These are phyloP conservation scores for Areca catechu DNA, from an alignment of 176 grass and related monocot species.

Conservation along the genomic window DNA sequence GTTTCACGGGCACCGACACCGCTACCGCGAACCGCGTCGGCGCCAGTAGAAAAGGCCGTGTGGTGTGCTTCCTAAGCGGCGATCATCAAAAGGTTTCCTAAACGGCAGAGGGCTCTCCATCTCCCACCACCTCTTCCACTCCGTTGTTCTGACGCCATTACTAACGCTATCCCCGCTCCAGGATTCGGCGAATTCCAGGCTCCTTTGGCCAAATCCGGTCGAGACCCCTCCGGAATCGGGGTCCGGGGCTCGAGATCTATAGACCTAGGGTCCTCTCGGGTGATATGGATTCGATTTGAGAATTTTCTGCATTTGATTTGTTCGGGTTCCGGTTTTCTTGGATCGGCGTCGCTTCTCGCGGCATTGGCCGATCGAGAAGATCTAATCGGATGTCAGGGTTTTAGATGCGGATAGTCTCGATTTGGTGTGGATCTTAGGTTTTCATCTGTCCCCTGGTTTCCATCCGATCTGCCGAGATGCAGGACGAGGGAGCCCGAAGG, in stretches of 20 bases:
- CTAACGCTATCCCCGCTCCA: too few species aligned
- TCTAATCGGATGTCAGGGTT: too few species aligned
- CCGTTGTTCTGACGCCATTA: too few species aligned
- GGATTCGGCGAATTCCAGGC: too few species aligned
- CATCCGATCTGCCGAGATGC: background rate
- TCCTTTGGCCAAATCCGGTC: background rate
- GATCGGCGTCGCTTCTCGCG: too few species aligned
- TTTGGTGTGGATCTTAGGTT: constrained; percentile 37
- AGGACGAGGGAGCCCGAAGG: background rate
- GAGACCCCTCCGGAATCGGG: background rate
- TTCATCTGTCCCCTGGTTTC: background rate
- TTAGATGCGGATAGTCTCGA: too few species aligned
- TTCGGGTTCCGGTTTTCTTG: constrained; percentile 46
- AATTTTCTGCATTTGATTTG: background rate
- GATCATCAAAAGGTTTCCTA: too few species aligned
- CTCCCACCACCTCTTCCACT: too few species aligned
- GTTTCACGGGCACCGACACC: background rate
- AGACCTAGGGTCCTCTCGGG: background rate
- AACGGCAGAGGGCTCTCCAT: background rate
- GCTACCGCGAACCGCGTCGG: background rate
- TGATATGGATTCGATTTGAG: constrained; percentile 9
- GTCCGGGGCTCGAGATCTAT: constrained; percentile 16
- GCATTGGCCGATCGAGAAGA: too few species aligned
- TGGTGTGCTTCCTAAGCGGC: too few species aligned
- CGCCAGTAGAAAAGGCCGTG: background rate